Percentiles rank a stretch among this genome's conserved stretches.
Evolutionary conservation across 352 stramenopile genomes (phyloP).

Genomic region (Phytophthora palmivora): DNA sequence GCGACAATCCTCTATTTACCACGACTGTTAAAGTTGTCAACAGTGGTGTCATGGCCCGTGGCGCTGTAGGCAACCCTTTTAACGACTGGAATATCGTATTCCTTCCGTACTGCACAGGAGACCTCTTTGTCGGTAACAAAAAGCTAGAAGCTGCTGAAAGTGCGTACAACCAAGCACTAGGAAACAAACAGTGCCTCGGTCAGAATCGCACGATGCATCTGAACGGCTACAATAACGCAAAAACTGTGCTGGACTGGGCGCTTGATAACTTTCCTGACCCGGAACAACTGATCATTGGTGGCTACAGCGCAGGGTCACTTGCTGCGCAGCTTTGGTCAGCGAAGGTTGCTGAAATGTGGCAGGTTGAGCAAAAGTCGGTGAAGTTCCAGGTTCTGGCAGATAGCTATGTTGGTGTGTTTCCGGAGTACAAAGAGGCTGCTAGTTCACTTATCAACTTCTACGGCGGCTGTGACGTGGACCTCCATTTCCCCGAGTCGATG

Average conservation of each 20-base stretch:
- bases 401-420: conserved; percentile 61
- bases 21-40: conserved; percentile 43
- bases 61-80: conserved; percentile 53
- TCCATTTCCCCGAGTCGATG: conserved; percentile 33
- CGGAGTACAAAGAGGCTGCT: conserved; percentile 31
- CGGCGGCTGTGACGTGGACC: conserved; percentile 44
- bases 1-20: conserved; percentile 40
- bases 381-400: conserved; percentile 54
- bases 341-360: conserved; percentile 52
- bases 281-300: conserved; percentile 52
- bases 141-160: conserved; percentile 26
- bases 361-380: conserved; percentile 45
- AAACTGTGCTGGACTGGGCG: conserved; percentile 61
- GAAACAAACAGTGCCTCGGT: conserved; percentile 37
- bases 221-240: conserved; percentile 66
- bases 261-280: conserved; percentile 59
- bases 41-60: conserved; percentile 52
- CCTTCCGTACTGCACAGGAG: conserved; percentile 72
- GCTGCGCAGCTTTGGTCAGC: conserved; percentile 48
- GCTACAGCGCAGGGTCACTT: conserved; percentile 60
- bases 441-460: conserved; percentile 58
- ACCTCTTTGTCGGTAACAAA: conserved; percentile 60
- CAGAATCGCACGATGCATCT: conserved; percentile 49
- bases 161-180: conserved; percentile 37
- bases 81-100: conserved; percentile 77